phyloP scores from a whole-genome alignment of 2,329 filamentous ascomycete species.

The Xylariaceae sp. region DNA sequence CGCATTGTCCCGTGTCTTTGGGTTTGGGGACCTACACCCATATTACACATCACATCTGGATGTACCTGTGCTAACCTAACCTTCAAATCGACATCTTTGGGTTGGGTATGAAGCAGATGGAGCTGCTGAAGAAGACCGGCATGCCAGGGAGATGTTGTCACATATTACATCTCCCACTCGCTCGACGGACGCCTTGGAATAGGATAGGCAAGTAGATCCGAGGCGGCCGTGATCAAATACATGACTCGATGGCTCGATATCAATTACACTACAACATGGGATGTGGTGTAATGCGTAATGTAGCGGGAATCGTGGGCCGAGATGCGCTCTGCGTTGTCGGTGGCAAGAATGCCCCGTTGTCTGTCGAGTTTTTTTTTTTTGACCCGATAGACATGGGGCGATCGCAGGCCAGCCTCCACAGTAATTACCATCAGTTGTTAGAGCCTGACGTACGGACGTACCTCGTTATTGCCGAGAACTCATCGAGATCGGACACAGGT shows the following conservation, averaged over 20 bases:
- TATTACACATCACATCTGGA: no score
- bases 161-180: not conserved
- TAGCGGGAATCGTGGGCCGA: not conserved
- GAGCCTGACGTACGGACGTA: no score
- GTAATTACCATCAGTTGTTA: not conserved
- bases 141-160: not conserved
- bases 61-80: not conserved
- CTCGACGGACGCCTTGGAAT: not conserved
- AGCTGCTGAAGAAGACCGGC: not conserved
- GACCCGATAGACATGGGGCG: no score
- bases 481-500: not conserved
- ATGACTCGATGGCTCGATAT: not conserved
- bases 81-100: constrained; percentile 8
- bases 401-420: no score
- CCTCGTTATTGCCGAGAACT: not conserved
- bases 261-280: not conserved
- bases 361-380: not conserved
- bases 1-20: not conserved
- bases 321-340: not conserved
- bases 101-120: constrained; percentile 17
- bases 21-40: not conserved
- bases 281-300: no score
- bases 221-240: not conserved
- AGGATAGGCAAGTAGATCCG: not conserved
- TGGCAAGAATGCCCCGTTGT: not conserved